These are phyloP conservation scores for Hypoxylon trugodes DNA, from an alignment of 495 filamentous ascomycete species.

Conservation along the genomic window DNA sequence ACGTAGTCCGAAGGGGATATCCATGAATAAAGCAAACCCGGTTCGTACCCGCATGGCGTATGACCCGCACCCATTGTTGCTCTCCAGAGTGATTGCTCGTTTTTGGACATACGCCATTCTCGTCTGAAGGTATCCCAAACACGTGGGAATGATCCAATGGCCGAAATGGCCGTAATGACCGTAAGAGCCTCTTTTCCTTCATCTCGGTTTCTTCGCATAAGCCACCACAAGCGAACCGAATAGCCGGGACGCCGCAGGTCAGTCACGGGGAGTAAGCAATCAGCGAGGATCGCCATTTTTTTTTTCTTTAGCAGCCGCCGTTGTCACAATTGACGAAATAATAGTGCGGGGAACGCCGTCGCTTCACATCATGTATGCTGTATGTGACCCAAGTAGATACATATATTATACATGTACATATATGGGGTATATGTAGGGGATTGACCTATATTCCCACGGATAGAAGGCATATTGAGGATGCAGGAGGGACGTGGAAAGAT, in stretches of 20 bases:
- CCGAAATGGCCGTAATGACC: slow-evolving; percentile 9
- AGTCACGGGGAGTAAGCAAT: slow-evolving; percentile 15
- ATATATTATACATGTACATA: slow-evolving; percentile 5
- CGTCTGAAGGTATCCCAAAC: neutral
- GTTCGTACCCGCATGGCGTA: slow-evolving; percentile 16
- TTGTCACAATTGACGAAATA: slow-evolving; percentile 10
- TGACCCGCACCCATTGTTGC: slow-evolving; percentile 16
- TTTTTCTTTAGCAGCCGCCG: slow-evolving; percentile 12
- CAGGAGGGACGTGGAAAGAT: slow-evolving; percentile 2
- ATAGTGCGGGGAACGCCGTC: slow-evolving; percentile 32
- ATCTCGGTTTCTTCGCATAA: slow-evolving; percentile 14
- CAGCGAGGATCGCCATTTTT: slow-evolving; percentile 6
- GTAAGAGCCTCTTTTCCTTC: slow-evolving; percentile 18
- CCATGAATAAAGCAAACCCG: slow-evolving; percentile 13
- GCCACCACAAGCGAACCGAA: slow-evolving; percentile 23
- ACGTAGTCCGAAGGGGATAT: slow-evolving; percentile 17
- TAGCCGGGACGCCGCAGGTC: slow-evolving; percentile 21
- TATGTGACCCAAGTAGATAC: slow-evolving; percentile 24
- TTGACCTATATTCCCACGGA: neutral
- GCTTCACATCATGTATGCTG: slow-evolving; percentile 39
- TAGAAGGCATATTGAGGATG: no score
- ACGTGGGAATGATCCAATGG: slow-evolving; percentile 28
- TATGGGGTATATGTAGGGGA: slow-evolving; percentile 2
- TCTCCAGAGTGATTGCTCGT: slow-evolving; percentile 20
- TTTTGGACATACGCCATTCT: slow-evolving; percentile 4